Percentiles rank a stretch among this genome's conserved stretches.
Conservation (phyloP, 352 stramenopile genomes). For the Phytophthora sansomeana region DNA sequence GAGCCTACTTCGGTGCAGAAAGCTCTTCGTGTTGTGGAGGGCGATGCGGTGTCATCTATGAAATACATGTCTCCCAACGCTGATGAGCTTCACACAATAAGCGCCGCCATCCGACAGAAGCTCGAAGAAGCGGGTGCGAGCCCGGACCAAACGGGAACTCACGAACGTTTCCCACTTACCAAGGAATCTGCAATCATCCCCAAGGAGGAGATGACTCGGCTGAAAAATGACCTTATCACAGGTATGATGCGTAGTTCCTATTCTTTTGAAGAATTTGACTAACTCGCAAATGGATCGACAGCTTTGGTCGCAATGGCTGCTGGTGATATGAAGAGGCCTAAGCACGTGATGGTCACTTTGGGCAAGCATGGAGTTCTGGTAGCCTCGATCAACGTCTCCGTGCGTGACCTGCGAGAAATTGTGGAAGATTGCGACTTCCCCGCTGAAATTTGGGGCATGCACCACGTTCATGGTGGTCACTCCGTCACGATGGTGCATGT, state of each 20-base stretch:
- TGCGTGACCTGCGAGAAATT: conserved; percentile 34
- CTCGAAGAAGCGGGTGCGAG: conserved; percentile 30
- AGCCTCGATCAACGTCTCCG: conserved; percentile 64
- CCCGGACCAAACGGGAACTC: conserved; percentile 14
- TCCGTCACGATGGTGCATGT: conserved; percentile 71
- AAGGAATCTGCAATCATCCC: conserved; percentile 55
- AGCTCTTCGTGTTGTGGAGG: conserved; percentile 66
- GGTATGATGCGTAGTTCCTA: conserved; percentile 25
- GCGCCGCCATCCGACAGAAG: conserved; percentile 55
- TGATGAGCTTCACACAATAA: conserved; percentile 80
- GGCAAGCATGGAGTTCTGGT: conserved; percentile 80
- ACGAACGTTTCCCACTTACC: conserved; percentile 64
- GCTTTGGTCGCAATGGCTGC: conserved; percentile 72
- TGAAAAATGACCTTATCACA: conserved; percentile 79
- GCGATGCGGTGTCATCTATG: conserved; percentile 50
- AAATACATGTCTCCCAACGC: conserved; percentile 83
- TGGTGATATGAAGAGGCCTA: conserved; percentile 51
- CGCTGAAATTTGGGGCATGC: conserved; percentile 62
- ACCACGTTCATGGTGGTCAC: conserved; percentile 55
- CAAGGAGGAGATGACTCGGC: conserved; percentile 51
- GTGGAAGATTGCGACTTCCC: conserved; percentile 46
- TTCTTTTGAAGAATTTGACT: background rate
- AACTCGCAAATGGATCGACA: conserved; percentile 21
- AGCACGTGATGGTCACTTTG: conserved; percentile 83
- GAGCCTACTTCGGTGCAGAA: conserved; percentile 90